Evolutionary conservation across 2,329 filamentous ascomycete species (phyloP).

Genomic region (Aspergillus pseudoviridinutans): DNA sequence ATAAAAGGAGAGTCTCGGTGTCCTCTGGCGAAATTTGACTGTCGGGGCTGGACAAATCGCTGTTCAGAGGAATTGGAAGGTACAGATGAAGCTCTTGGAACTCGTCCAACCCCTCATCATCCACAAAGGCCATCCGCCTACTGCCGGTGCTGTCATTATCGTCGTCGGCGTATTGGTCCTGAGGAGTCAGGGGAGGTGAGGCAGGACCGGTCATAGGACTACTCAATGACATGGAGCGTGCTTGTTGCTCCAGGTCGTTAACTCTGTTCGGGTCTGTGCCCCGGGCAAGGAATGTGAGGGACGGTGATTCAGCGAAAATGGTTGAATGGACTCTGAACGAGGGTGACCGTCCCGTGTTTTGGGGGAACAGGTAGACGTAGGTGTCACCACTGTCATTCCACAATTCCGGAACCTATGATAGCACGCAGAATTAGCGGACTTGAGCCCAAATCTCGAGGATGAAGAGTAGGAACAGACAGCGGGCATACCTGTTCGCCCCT

Average conservation of each 20-base stretch:
- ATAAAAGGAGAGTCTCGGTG: conserved; percentile 54
- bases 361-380: conserved; percentile 59
- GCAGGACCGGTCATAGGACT: conserved; percentile 20
- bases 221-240: conserved; percentile 28
- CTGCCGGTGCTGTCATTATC: conserved; percentile 45
- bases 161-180: conserved; percentile 30
- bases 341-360: conserved; percentile 52
- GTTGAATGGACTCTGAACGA: conserved; percentile 61
- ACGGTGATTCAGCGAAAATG: conserved; percentile 54
- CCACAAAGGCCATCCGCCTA: conserved; percentile 43
- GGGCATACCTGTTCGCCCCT: conserved; percentile 49
- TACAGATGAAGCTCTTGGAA: conserved; percentile 51
- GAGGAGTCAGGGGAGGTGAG: conserved; percentile 29
- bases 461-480: neutral
- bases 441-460: neutral
- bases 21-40: conserved; percentile 44
- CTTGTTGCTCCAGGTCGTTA: conserved; percentile 29
- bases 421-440: conserved; percentile 7
- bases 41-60: conserved; percentile 41
- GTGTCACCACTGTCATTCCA: conserved; percentile 63
- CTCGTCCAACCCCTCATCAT: conserved; percentile 45
- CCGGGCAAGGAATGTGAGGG: conserved; percentile 53
- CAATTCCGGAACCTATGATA: conserved; percentile 50
- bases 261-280: conserved; percentile 46
- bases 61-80: conserved; percentile 54